phyloP scores from a whole-genome alignment of 176 grass and related monocot genomes.

The Aegilops sharonensis region DNA sequence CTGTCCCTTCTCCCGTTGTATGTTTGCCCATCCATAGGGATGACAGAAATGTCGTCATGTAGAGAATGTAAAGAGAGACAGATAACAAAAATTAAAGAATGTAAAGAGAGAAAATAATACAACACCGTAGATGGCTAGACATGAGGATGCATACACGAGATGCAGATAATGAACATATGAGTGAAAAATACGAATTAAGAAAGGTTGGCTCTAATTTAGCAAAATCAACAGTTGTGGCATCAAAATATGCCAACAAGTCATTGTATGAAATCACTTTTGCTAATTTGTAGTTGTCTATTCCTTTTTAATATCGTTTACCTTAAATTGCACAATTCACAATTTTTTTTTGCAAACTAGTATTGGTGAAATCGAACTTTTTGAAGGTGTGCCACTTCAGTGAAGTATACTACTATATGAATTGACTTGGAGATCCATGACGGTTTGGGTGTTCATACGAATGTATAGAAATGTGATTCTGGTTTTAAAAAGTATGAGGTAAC shows the following conservation, averaged over 20 bases:
- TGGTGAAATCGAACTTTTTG: too few relatives aligned
- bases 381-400: too few relatives aligned
- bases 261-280: neutral
- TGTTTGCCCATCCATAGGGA: too few relatives aligned
- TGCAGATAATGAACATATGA: neutral
- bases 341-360: too few relatives aligned
- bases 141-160: too few relatives aligned
- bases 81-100: too few relatives aligned
- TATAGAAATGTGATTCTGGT: neutral
- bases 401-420: neutral
- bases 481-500: too few relatives aligned
- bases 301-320: neutral
- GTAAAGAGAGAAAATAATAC: too few relatives aligned
- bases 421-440: neutral
- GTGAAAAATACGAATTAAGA: neutral
- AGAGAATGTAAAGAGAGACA: too few relatives aligned
- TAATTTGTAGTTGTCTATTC: neutral
- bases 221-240: neutral
- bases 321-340: neutral
- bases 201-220: neutral
- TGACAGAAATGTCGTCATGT: too few relatives aligned
- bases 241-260: neutral
- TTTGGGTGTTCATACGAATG: neutral
- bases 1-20: too few relatives aligned
- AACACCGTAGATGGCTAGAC: too few relatives aligned